Evolutionary conservation across 805 yeast genomes (phyloP), one percentile per base, ranked within the genome.

Genomic region (Kuraishia hungarica): DNA sequence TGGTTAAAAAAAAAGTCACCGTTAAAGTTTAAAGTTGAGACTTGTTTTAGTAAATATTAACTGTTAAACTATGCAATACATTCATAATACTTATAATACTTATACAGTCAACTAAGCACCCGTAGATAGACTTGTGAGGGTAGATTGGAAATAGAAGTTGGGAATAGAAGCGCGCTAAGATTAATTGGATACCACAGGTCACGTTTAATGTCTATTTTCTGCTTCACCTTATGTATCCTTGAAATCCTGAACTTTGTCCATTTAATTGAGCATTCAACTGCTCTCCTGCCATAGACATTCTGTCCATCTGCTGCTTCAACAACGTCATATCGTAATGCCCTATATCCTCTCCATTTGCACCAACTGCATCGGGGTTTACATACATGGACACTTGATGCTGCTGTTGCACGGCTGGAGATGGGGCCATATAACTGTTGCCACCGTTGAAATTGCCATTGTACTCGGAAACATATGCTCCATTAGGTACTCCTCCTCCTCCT

Each of bases 241-340:
- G 43, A 35, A 35, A 35, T 7, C 43, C 43, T 3, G 43, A 35
- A 35, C 43, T 13, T 13, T 35, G 43, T 4, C 17, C 43, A 17
- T 35, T 35, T 13, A 35, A 15, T 17, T 35, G 43, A 35, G 52
- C 49, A 24, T 28, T 28, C 17, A 50, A n/a, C 50, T 48, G 50
- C 29, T 48, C 28, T 23, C 29, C 50, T 2, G 29, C 50, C 15
- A 65, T 43, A 2, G 68, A 59, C 60, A 67, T 57, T 39, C 62
- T 64, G 29, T 67, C 70, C 21, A 67, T 54, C 48, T 67, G 71
- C 56, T 63, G 69, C 51, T 62, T 60, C 47, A 67, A 56, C 46
- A 66, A 50, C 15, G 43, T 17, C 48, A 57, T 51, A 53, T 66
- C 69, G 57, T 66, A 64, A 58, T 66, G 64, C 51, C 23, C 22